Base-by-base conservation (phyloP, 441 rosid genomes). In the Brassica hybrid region DNA sequence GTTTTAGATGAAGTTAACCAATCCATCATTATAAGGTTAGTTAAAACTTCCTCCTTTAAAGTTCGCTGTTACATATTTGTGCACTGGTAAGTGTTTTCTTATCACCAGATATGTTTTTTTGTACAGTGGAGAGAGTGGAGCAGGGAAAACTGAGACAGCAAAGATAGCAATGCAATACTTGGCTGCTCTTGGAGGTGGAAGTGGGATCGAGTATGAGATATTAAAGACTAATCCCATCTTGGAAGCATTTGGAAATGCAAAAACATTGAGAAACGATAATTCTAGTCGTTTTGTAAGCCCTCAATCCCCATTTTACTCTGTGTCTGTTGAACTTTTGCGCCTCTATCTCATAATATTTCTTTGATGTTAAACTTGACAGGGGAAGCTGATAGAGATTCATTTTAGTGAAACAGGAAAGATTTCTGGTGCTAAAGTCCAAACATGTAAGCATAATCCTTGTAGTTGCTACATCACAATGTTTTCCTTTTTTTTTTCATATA, bases 181-280 rank as follows among this genome's bases (percentile, higher is more conserved):
- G 85, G 91, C 97, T 81, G 74, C 92, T 59, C 85, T 89, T 81
- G 92, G 97, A 77, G 97, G 97, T 71, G 93, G 91, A 61, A 72
- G 78, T 84, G 93, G 94, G 77, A 81, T 90, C 72, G 95, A 91
- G 83, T 41, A 67, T 76, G 87, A 83, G 82, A 84, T 94, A 79
- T 87, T 92, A 75, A 87, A 84, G 76, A 85, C 91, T 13, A 91
- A 84, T 77, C 83, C 56, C 82, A 86, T 94, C 78, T 97, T 94
- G 67, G 97, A 92, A 86, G 93, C 98, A 82, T 94, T 94, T 84
- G 98, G 98, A 66, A 94, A 92, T 90, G 92, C 97, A 45, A 94
- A 90, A 83, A 94, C 97, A 75, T 88, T 91, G 41, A 89, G 89
- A 78, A 94, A 94, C 84, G 83, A 80, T 71, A 94, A 94, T 76